phyloP scores from a whole-genome alignment of 495 filamentous ascomycete species.

The Penicillium angulare region DNA sequence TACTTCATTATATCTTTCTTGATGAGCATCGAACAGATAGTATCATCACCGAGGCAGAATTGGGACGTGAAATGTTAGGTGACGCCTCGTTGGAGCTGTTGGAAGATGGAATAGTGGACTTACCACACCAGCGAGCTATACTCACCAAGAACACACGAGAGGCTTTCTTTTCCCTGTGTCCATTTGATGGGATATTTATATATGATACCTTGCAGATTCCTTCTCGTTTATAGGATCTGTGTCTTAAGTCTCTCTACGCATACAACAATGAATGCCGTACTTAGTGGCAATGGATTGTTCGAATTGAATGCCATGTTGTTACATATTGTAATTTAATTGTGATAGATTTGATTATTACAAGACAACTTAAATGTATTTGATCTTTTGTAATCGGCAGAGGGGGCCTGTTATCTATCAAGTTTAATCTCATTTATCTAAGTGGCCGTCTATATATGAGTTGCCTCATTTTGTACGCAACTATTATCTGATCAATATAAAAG shows the following conservation, averaged over 20 bases:
- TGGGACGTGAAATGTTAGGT: slow-evolving; percentile 35
- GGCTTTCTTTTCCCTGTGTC: slow-evolving; percentile 51
- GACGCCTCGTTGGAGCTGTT: neutral
- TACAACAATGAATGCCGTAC: too few species aligned
- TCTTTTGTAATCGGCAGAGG: too few species aligned
- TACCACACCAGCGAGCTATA: slow-evolving; percentile 57
- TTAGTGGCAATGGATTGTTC: too few species aligned
- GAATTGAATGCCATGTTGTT: too few species aligned
- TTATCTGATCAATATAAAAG: too few species aligned
- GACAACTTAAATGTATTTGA: too few species aligned
- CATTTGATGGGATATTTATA: neutral
- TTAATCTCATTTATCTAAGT: too few species aligned
- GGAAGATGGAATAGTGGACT: slow-evolving; percentile 49
- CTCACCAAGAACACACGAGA: slow-evolving; percentile 54
- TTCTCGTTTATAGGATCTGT: neutral
- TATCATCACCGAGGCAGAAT: slow-evolving; percentile 55
- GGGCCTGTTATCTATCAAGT: too few species aligned
- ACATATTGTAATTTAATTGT: too few species aligned
- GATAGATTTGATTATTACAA: too few species aligned
- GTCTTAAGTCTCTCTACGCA: neutral
- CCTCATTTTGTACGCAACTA: too few species aligned
- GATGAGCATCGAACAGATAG: slow-evolving; percentile 59
- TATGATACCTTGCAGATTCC: neutral
- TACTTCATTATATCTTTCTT: slow-evolving; percentile 65
- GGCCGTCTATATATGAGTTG: too few species aligned